These are phyloP conservation scores for Barnettozyma wickerhamii DNA, from an alignment of 805 yeast species.

Conservation along the genomic window DNA sequence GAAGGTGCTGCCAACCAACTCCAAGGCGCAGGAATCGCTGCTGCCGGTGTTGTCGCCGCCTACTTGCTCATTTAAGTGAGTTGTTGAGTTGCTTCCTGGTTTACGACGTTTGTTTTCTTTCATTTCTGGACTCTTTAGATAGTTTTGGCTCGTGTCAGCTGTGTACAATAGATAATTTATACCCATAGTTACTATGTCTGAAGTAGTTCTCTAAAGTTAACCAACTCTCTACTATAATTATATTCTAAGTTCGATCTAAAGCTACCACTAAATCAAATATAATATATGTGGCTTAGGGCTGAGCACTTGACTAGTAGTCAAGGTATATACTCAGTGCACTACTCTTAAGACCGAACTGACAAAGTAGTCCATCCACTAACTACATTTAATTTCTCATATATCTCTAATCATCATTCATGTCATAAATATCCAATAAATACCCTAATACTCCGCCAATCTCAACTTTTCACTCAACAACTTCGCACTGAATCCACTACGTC, in stretches of 20 bases:
- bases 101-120: background rate
- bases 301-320: no score
- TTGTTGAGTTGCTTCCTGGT: background rate
- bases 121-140: no score
- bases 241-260: no score
- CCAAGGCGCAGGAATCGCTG: slow-evolving; percentile 22
- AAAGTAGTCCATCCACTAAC: no score
- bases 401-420: background rate
- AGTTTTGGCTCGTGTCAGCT: no score
- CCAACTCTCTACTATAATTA: no score
- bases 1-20: slow-evolving; percentile 21
- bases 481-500: slow-evolving; percentile 21
- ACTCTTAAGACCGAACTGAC: no score
- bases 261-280: background rate
- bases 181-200: no score
- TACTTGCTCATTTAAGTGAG: slow-evolving; percentile 17
- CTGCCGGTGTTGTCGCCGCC: slow-evolving; percentile 26
- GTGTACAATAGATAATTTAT: no score
- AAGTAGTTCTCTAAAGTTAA: no score
- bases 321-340: no score
- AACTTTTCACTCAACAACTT: slow-evolving; percentile 26
- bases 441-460: slow-evolving; percentile 26
- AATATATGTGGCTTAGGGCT: background rate
- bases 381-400: no score
- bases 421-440: background rate